A percentile compares a stretch with the other conserved stretches of the same genome.
Evolutionary conservation across 345 rosid species (phyloP).

Genomic region (Bruguiera parviflora): DNA sequence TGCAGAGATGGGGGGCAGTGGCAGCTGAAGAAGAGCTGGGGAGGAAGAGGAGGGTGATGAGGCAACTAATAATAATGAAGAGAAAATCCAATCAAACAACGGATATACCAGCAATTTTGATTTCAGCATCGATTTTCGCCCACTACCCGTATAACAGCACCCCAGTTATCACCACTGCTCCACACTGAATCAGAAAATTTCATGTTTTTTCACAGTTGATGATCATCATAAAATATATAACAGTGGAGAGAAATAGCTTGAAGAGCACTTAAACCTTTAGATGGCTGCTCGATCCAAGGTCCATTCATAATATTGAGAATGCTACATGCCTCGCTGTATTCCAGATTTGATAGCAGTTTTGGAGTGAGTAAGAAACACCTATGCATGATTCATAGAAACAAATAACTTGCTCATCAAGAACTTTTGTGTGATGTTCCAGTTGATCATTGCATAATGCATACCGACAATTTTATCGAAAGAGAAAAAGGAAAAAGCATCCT

Average conservation of each 20-base stretch:
- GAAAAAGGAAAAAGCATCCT: too few species aligned
- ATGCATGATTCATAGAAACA: slow-evolving; percentile 8
- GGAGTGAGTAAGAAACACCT: slow-evolving; percentile 94
- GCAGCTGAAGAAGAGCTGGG: too few species aligned
- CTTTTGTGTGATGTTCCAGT: too few species aligned
- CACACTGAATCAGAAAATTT: slow-evolving; percentile 44
- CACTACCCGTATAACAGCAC: slow-evolving; percentile 25
- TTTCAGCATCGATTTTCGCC: slow-evolving; percentile 7
- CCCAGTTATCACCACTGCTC: slow-evolving; percentile 71
- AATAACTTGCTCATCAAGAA: too few species aligned
- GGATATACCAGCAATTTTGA: neutral
- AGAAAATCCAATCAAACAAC: too few species aligned
- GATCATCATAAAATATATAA: neutral
- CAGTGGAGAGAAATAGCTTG: too few species aligned
- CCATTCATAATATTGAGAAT: slow-evolving; percentile 91
- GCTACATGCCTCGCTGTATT: slow-evolving; percentile 89
- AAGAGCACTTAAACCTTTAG: slow-evolving; percentile 46
- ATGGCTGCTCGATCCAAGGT: slow-evolving; percentile 82
- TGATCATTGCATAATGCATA: too few species aligned
- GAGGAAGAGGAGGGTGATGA: too few species aligned
- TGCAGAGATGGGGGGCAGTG: too few species aligned
- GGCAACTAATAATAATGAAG: too few species aligned
- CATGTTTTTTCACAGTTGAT: neutral
- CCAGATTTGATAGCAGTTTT: slow-evolving; percentile 80
- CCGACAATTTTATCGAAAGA: neutral